Evolutionary conservation across 2,329 filamentous ascomycete species (phyloP).

Genomic region (Aspergillus sp.): DNA sequence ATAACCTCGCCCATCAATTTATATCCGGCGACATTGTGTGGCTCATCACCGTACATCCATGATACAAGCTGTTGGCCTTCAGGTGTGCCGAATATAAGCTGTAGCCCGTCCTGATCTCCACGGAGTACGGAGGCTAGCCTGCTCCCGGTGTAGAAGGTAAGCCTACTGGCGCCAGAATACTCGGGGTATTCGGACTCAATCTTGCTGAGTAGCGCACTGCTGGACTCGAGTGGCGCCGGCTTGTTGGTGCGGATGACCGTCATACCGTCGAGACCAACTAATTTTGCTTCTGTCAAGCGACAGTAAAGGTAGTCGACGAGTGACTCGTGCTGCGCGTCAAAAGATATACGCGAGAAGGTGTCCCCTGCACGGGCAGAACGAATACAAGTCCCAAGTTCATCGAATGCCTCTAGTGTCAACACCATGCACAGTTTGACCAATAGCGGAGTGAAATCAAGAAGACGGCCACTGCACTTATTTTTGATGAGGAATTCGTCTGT

Average conservation of each 20-base stretch:
- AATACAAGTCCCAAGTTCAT: constrained; percentile 31
- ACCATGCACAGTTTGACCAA: constrained; percentile 25
- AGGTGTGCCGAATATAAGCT: constrained; percentile 40
- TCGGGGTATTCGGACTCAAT: constrained; percentile 28
- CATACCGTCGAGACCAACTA: constrained; percentile 29
- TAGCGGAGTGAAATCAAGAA: constrained; percentile 26
- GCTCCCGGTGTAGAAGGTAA: constrained; percentile 22
- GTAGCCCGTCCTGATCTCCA: constrained; percentile 39
- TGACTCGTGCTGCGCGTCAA: constrained; percentile 27
- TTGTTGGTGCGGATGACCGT: constrained; percentile 30
- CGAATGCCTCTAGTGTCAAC: constrained; percentile 35
- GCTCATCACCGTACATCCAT: constrained; percentile 37
- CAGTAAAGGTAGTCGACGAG: constrained; percentile 36
- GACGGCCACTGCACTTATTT: constrained; percentile 24
- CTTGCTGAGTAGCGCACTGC: constrained; percentile 26
- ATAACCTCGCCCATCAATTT: constrained; percentile 38
- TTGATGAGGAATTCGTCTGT: constrained; percentile 32
- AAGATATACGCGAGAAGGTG: constrained; percentile 20
- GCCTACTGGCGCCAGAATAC: constrained; percentile 24
- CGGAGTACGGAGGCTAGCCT: constrained; percentile 21
- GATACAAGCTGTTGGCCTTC: constrained; percentile 38
- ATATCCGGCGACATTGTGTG: constrained; percentile 35
- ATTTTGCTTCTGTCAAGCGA: constrained; percentile 32
- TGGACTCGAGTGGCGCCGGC: constrained; percentile 20
- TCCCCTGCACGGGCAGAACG: constrained; percentile 22